These are phyloP conservation scores for Tagetes patula DNA, from an alignment of 129 eudicot species.

Conservation along the genomic window DNA sequence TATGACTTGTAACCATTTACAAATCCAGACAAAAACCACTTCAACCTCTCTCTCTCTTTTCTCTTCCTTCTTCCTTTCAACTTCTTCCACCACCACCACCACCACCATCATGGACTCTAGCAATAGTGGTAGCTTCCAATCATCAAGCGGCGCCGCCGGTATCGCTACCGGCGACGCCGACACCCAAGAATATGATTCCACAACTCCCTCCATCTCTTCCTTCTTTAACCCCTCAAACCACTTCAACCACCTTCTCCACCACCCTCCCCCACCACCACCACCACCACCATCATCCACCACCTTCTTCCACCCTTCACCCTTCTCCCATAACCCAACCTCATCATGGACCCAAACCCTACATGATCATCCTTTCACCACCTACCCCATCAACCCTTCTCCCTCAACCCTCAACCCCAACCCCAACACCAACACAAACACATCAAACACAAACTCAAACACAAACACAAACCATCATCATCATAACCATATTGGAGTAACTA, in stretches of 20 bases:
- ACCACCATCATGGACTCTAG: constrained; percentile 57
- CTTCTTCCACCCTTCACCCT: constrained; percentile 37
- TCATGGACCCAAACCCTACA: constrained; percentile 29
- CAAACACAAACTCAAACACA: constrained; percentile 14
- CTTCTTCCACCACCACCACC: constrained; percentile 20
- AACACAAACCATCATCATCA: constrained; percentile 11
- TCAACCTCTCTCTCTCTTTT: constrained; percentile 8
- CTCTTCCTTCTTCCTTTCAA: constrained; percentile 8
- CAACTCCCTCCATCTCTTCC: constrained; percentile 43
- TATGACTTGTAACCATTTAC: constrained; percentile 28
- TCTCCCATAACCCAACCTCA: constrained; percentile 35
- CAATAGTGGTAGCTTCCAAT: constrained; percentile 66
- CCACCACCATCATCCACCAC: constrained; percentile 19
- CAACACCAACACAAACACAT: constrained; percentile 23
- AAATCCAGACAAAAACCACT: constrained; percentile 19
- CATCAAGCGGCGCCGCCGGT: constrained; percentile 55
- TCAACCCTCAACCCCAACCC: constrained; percentile 25
- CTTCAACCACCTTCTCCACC: constrained; percentile 26
- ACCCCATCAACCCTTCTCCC: constrained; percentile 25
- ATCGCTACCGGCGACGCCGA: constrained; percentile 35
- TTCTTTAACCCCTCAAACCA: constrained; percentile 39
- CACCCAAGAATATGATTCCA: constrained; percentile 57
- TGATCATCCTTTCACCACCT: constrained; percentile 3
- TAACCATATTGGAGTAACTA: constrained; percentile 22
- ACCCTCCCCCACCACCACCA: constrained; percentile 21